Base-by-base conservation (phyloP, 257 asterid genomes). In the Echium plantagineum region DNA sequence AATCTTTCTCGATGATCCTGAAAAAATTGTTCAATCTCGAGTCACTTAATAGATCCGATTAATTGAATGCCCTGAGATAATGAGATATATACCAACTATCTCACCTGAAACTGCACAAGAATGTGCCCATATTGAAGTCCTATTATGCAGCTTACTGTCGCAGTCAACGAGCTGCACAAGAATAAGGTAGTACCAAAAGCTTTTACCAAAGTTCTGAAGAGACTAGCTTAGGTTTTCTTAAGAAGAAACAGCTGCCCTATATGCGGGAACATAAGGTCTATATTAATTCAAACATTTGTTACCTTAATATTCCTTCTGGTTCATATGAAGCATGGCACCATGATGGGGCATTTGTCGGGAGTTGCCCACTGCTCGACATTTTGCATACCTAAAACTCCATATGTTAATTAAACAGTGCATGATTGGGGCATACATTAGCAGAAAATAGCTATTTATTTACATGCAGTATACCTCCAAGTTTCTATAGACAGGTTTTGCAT, bases 291-390 rank as follows among this genome's bases (percentile, higher is more conserved):
- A 9, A 21, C n/a, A 69, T 51, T 56, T 58, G 61, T 73, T 73
- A 86, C 97, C 97, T 90, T 72, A 90, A 70, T 75, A 84, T 81
- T 48, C 96, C 96, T 80, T 90, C 96, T 60, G 97, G 97, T 66
- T 90, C 97, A 71, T 78, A 90, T 69, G 94, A 86, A 68, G 88
- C 83, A 63, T 65, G 74, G 66, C 90, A 86, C 89, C 86, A 84
- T 53, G 84, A 66, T 48, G 94, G 94, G 6, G 81, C 61, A 58
- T 64, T 72, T 57, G 22, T 38, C 57, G 87, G 79, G 65, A 70
- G 74, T 74, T 65, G 73, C n/a, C 76, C 80, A 4, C 69, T 63
- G 66, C 75, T 60, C 59, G 91, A 69, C 52, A 77, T 60, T 42
- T 69, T 72, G 84, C 97, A 86, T 55, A 76, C 96, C 94, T 89